Conservation (phyloP, 2,329 filamentous ascomycete genomes). For the Exserohilum turcica region DNA sequence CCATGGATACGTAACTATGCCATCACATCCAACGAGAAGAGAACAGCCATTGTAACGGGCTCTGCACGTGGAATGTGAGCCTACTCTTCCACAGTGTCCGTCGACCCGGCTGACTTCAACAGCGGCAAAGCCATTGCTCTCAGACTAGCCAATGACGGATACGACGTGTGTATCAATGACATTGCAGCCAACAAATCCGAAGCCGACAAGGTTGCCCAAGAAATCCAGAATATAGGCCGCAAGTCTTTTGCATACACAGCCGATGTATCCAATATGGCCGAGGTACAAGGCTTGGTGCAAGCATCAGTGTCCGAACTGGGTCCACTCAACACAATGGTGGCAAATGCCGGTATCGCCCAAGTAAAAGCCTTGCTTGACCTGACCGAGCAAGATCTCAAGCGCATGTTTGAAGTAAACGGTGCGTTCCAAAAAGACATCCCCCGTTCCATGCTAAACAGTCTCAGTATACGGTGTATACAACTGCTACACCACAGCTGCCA, state of each 20-base stretch:
- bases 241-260: constrained; percentile 62
- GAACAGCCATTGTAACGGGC: constrained; percentile 48
- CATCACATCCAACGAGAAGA: constrained; percentile 23
- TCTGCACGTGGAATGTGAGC: constrained; percentile 47
- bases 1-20: constrained; percentile 35
- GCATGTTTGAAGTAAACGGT: constrained; percentile 67
- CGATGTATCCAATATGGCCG: constrained; percentile 63
- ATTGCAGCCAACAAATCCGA: constrained; percentile 58
- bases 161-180: constrained; percentile 70
- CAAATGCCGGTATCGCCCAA: constrained; percentile 67
- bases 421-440: background rate
- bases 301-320: constrained; percentile 60
- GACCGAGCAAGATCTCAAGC: constrained; percentile 61
- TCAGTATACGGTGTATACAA: constrained; percentile 66
- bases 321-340: constrained; percentile 59
- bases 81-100: background rate
- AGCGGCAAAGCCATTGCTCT: constrained; percentile 68
- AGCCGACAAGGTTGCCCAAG: constrained; percentile 59
- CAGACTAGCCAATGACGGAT: constrained; percentile 68
- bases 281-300: constrained; percentile 61
- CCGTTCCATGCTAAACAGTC: background rate
- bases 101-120: constrained; percentile 6
- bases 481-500: constrained; percentile 66
- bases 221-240: constrained; percentile 59
- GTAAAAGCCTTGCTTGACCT: constrained; percentile 62